A percentile compares a stretch with the other conserved stretches of the same genome.
phyloP scores from a whole-genome alignment of 108 stramenopile species.

The Chaetoceros muelleri region DNA sequence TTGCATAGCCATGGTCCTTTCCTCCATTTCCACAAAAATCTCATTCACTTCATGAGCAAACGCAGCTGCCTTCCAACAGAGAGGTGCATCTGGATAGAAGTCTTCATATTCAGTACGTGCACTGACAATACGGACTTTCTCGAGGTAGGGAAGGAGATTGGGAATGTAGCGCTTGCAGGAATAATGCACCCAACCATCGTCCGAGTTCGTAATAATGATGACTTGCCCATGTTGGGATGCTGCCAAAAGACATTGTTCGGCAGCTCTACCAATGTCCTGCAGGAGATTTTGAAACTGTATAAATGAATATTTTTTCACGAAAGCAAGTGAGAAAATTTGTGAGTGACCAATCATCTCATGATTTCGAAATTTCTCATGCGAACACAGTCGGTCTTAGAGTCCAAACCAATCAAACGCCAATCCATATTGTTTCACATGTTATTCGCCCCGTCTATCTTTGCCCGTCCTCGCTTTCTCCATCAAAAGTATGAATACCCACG shows the following conservation, averaged over 20 bases:
- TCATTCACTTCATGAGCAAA: constrained; percentile 91
- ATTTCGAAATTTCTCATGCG: too few relatives aligned
- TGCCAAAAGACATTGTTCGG: constrained; percentile 58
- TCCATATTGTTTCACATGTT: too few relatives aligned
- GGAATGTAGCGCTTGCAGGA: constrained; percentile 74
- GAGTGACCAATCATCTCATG: too few relatives aligned
- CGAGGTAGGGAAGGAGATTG: constrained; percentile 52
- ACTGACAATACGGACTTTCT: constrained; percentile 61
- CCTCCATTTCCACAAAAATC: constrained; percentile 46
- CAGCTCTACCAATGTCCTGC: constrained; percentile 49
- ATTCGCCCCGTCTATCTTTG: too few relatives aligned
- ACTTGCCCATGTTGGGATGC: constrained; percentile 75
- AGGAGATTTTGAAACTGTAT: constrained; percentile 60
- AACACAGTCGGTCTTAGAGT: too few relatives aligned
- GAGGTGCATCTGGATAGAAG: constrained; percentile 79
- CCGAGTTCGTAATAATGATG: constrained; percentile 85
- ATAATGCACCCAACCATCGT: constrained; percentile 87
- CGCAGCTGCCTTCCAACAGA: constrained; percentile 91
- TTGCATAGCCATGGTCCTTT: constrained; percentile 27
- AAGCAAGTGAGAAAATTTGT: constrained; percentile 10
- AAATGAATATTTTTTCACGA: too few relatives aligned
- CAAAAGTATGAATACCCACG: too few relatives aligned
- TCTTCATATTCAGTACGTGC: constrained; percentile 78
- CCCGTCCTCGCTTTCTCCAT: too few relatives aligned
- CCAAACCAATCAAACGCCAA: too few relatives aligned